Base-by-base conservation (phyloP, 1,284 basidiomycete genomes). In the Ganoderma resinaceum region DNA sequence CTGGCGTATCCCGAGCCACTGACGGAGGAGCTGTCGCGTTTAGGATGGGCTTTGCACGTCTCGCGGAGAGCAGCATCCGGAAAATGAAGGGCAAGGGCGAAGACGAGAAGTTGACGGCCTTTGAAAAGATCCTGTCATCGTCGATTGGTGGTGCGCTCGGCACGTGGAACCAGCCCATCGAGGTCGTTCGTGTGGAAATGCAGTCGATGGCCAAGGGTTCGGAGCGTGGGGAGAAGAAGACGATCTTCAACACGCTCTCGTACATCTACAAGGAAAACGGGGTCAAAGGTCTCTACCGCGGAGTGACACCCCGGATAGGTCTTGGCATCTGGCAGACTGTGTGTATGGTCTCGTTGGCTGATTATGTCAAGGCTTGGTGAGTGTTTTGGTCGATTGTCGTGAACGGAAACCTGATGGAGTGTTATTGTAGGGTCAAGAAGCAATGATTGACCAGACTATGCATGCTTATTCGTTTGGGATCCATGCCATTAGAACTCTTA, bases 101-200 rank as follows among this genome's bases (percentile, higher is more conserved):
- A 72, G 85, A 85, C 52, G 94, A 97, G 18, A 91, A 87, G 76
- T 85, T 97, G 60, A 84, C 89, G 69, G 88, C 95, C 14, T 42
- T 89, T 20, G 97, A 99, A 80, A 97, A 97, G 82, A 96, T 99
- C 76, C 71, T 93, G 40, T 89, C 96, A 26, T 96, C 95, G n/a
- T 90, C 93, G 0, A 88, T 99, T 72, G 97, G 94, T 78, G 98
- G 98, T 81, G 97, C 98, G 59, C 85, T 99, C 65, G 97, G 95
- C 18, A 98, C 96, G 60, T 99, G 98, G 98, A 99, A 99, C 82
- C 98, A 99, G 82, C 98, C 98, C 57, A 99, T 99, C 75, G 98
- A 99, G 84, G 96, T 98, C 72, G 88, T 97, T 72, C 92, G 96
- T 68, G 95, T 97, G 46, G 95, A 97, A 94, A 99, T 99, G 98